Conservation (phyloP, 1,284 basidiomycete genomes). For the Sporisorium scitamineum region DNA sequence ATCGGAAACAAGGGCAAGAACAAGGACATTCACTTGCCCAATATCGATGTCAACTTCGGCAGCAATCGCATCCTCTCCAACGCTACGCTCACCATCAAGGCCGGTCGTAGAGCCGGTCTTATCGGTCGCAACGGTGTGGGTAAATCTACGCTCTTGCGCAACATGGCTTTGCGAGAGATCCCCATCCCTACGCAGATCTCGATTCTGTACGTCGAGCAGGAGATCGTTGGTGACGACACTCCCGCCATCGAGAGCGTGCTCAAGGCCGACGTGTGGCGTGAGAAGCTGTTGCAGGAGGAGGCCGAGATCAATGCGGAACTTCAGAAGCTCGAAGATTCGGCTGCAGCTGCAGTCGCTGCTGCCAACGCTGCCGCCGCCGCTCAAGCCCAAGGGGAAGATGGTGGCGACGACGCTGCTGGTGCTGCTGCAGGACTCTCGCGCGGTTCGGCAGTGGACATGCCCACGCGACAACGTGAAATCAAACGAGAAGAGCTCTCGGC, state of each 20-base stretch:
- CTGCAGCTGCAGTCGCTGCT: constrained; percentile 51
- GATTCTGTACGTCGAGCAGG: constrained; percentile 98
- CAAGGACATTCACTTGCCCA: constrained; percentile 89
- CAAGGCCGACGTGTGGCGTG: constrained; percentile 73
- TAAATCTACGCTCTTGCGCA: constrained; percentile 92
- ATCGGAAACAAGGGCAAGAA: constrained; percentile 78
- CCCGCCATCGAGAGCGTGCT: constrained; percentile 91
- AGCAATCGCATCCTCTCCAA: constrained; percentile 90
- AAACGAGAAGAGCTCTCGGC: constrained; percentile 81
- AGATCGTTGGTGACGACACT: constrained; percentile 87
- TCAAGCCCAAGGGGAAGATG: constrained; percentile 16
- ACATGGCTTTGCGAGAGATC: constrained; percentile 94
- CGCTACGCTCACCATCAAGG: constrained; percentile 54
- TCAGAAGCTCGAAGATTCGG: constrained; percentile 58
- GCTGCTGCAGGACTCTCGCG: constrained; percentile 42
- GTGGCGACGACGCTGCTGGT: constrained; percentile 25
- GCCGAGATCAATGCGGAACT: constrained; percentile 58
- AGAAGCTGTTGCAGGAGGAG: constrained; percentile 64
- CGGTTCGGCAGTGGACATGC: constrained; percentile 65
- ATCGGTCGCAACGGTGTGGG: constrained; percentile 84
- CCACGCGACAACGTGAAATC: constrained; percentile 68
- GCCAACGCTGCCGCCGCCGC: constrained; percentile 39
- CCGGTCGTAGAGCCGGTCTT: constrained; percentile 71
- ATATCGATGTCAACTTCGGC: constrained; percentile 80
- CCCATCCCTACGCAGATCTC: constrained; percentile 84